Percentiles rank a stretch among this genome's conserved stretches.
These are phyloP conservation scores for Amphibolis antarctica DNA, from an alignment of 106 monocot species.

Conservation along the genomic window DNA sequence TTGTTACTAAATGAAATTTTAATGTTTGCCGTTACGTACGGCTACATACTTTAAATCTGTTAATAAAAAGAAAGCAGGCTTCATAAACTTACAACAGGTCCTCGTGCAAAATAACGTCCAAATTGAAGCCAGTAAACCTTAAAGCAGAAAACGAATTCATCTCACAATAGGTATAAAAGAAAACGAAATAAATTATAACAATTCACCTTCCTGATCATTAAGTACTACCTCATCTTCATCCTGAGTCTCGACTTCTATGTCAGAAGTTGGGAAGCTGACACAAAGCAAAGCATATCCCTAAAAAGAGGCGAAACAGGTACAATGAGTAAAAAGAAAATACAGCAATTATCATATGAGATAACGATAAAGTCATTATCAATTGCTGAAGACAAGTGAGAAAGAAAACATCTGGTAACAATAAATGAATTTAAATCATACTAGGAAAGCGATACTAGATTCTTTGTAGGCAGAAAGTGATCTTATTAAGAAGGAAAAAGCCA, in stretches of 20 bases:
- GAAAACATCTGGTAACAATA: too few relatives aligned
- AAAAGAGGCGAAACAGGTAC: background rate
- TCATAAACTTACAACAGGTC: conserved; percentile 60
- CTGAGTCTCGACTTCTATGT: conserved; percentile 96
- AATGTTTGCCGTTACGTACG: background rate
- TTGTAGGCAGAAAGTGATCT: background rate
- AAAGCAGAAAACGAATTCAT: background rate
- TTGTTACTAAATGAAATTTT: background rate
- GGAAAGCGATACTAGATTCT: background rate
- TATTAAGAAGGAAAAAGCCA: background rate
- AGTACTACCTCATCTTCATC: conserved; percentile 91
- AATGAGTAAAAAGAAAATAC: too few relatives aligned
- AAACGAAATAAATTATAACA: background rate
- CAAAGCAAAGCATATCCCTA: conserved; percentile 98
- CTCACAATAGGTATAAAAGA: background rate
- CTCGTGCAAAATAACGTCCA: conserved; percentile 91
- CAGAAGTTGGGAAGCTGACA: conserved; percentile 82
- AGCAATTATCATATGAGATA: background rate
- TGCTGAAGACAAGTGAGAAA: too few relatives aligned
- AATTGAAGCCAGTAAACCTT: conserved; percentile 99
- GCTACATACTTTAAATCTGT: background rate
- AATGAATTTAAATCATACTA: too few relatives aligned
- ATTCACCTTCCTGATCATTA: background rate
- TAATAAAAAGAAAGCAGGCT: background rate
- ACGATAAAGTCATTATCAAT: too few relatives aligned